A percentile compares a stretch with the other conserved stretches of the same genome.
Conservation (phyloP, 1,139 yeast genomes). For the Hansenula sp. region DNA sequence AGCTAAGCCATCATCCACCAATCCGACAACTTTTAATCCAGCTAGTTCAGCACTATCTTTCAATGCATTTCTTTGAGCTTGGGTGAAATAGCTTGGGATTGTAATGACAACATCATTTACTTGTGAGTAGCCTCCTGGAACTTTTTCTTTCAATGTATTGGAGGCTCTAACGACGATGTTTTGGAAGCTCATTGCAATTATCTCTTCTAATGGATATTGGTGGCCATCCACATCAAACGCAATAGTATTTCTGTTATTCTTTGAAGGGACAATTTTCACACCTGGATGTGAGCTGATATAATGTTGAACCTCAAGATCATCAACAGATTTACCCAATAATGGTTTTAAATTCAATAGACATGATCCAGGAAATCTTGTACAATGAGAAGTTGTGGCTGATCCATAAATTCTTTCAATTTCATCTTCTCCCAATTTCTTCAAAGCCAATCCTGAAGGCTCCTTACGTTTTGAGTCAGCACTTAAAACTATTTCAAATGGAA, state of each 20-base stretch:
- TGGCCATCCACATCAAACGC: constrained; percentile 49
- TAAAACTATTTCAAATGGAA: constrained; percentile 80
- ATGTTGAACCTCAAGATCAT: constrained; percentile 38
- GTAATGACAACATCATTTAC: constrained; percentile 70
- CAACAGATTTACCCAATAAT: constrained; percentile 61
- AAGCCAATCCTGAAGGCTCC: constrained; percentile 74
- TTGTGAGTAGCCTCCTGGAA: constrained; percentile 31
- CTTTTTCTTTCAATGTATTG: constrained; percentile 37
- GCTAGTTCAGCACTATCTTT: constrained; percentile 72
- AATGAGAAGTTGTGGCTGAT: constrained; percentile 63
- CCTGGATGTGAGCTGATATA: constrained; percentile 61
- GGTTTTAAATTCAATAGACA: constrained; percentile 67
- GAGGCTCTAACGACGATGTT: constrained; percentile 67
- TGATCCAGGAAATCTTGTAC: constrained; percentile 69
- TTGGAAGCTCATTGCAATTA: constrained; percentile 75
- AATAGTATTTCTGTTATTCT: constrained; percentile 44
- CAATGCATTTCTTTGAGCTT: constrained; percentile 65
- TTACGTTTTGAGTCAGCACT: constrained; percentile 91
- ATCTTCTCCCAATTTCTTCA: constrained; percentile 41
- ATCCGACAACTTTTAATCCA: constrained; percentile 57
- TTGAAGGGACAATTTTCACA: constrained; percentile 43
- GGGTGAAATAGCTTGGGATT: constrained; percentile 68
- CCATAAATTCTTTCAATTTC: constrained; percentile 77
- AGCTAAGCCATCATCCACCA: constrained; percentile 88
- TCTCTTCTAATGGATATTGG: constrained; percentile 66